Base-by-base conservation (phyloP, 192 early-diverging fungal genomes). In the Phycomyces nitens region DNA sequence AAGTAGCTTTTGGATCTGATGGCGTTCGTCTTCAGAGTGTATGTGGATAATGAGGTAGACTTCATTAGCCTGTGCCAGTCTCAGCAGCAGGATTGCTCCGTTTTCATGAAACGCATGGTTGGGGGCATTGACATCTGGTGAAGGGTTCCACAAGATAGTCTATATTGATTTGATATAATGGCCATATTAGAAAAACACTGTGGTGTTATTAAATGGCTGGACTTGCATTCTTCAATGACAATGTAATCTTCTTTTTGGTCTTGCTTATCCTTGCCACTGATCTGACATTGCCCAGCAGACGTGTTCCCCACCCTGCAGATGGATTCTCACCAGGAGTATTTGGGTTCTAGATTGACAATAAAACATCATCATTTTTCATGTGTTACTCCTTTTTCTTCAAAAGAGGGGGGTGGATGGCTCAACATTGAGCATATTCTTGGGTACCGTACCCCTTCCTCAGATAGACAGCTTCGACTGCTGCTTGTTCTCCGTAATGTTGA, bases 101-200 rank as follows among this genome's bases (percentile, higher is more conserved):
- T 77, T 75, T 55, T 87, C 86, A 27, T 76, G 66, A 74, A 90
- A 92, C n/a, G 86, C 90, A 66, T 84, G 80, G 52, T 83, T 92
- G 29, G 89, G 88, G 20, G 68, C 69, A 44, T 75, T 67, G 6
- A 87, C 84, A 65, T 88, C 85, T 9, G 82, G 77, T 3, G 86
- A 88, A n/a, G 89, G 88, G 63, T 90, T 90, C 89, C 90, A 90
- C 40, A 92, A 66, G 41, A 90, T 75, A 15, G 87, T 83, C 89
- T 91, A 74, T 91, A 74, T 5, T 40, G 15, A 50, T 43, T 52
- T 38, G 14, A 47, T 40, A 50, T 21, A 23, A 24, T 26, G 29
- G 23, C 14, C 18, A 18, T 26, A 27, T 51, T 49, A 52, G 22
- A 2, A 34, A 34, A 15, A 18, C 14, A 14, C 38, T 57, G n/a